Percentiles rank a stretch among this genome's conserved stretches.
phyloP scores from a whole-genome alignment of 164 flowering plant genomes.

The Kalanchoe fedtschenkoi region DNA sequence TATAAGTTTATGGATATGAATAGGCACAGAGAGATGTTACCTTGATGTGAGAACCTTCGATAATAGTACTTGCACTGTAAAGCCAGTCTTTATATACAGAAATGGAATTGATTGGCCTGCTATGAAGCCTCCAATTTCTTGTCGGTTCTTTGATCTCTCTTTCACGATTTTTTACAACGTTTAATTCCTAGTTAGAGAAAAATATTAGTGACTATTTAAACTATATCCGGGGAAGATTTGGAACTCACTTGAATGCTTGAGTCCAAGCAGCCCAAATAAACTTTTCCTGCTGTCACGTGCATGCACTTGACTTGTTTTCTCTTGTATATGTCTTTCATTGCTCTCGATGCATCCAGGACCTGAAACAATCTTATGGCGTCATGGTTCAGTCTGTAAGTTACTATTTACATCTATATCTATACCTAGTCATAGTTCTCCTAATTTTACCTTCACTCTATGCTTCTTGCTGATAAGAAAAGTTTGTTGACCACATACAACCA shows the following conservation, averaged over 20 bases:
- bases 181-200: constrained; percentile 36
- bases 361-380: constrained; percentile 12
- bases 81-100: constrained; percentile 47
- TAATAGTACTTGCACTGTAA: constrained; percentile 34
- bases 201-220: constrained; percentile 1
- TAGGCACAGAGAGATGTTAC: constrained; percentile 16
- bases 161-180: constrained; percentile 25
- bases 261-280: constrained; percentile 59
- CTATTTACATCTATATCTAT: background rate
- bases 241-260: constrained; percentile 69
- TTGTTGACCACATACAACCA: constrained; percentile 35
- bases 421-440: background rate
- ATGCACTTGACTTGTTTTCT: constrained; percentile 44
- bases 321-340: constrained; percentile 31
- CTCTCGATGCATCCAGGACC: constrained; percentile 53
- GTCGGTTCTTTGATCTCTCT: constrained; percentile 55
- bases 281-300: constrained; percentile 33
- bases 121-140: constrained; percentile 47
- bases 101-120: constrained; percentile 45
- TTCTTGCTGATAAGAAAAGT: constrained; percentile 34
- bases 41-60: constrained; percentile 54
- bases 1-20: background rate
- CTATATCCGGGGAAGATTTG: background rate
- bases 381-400: background rate
- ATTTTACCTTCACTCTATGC: constrained; percentile 45